Evolutionary conservation across 1,284 basidiomycete genomes (phyloP), one percentile per base, ranked within the genome.

Genomic region (Puccinia coronata): DNA sequence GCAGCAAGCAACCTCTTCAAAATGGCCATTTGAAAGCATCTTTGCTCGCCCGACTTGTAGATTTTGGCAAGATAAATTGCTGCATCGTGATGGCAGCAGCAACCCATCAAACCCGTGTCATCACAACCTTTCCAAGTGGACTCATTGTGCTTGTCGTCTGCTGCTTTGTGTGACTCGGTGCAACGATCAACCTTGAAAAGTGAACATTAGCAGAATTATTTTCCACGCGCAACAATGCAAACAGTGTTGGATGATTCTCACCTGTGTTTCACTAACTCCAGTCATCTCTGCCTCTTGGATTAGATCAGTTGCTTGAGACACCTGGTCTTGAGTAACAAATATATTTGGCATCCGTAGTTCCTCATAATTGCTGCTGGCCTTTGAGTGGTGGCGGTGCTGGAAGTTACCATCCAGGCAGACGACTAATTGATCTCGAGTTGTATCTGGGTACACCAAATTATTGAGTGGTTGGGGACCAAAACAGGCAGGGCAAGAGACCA

Each of bases 51-150:
- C 6, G 43, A 43, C 16, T 43, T 43, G 16, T 43, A 16, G 16
- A 43, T 43, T 8, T 43, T 43, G 43, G 43, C 43, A 43, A 43
- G 43, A 16, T 8, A 43, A 16, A 43, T 43, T 6, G 43, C 43
- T 16, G 43, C 43, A 43, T 43, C 43, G 43, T 43, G 43, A 8
- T 16, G 43, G 43, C 43, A 43, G 43, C 43, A 43, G 43, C 43
- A 43, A 18, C 39, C 73, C 73, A 75, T 75, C 1, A 75, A 49
- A 4, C 73, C 73, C 0, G 73, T 75, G 8, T 75, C 39, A 20
- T 75, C 73, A 36, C 73, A 75, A 0, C 73, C 73, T 16, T 47
- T 63, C 73, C 73, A 75, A 47, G 72, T 74, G 9, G 72, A 61
- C 23, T 57, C 39, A 23, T 74, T 57, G 18, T 39, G 2, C 18